Evolutionary conservation across 257 asterid genomes (phyloP), one percentile per base, ranked within the genome.

Genomic region (Primulina tabacum): DNA sequence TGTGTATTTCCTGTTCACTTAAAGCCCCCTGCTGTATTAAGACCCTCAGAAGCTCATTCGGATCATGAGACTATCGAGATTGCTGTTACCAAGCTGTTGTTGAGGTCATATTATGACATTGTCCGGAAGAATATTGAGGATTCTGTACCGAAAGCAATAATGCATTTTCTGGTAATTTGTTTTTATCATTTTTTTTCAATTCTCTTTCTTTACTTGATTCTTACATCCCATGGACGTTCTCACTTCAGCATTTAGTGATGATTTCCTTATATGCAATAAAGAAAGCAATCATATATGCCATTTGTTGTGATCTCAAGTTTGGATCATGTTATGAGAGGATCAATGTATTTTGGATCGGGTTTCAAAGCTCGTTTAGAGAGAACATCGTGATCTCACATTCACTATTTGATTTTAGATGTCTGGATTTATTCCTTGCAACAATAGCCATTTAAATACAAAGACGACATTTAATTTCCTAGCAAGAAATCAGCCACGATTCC

Each of bases 41-140:
- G 90, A 86, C 89, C 96, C 26, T 75, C 92, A 58, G 98, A 92
- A 67, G 76, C 84, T 56, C 85, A 87, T 68, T 81, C 96, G 52
- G 98, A 90, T 30, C 82, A 85, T 79, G 90, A 83, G 72, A 59
- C 83, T 60, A 69, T 83, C 62, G 98, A 90, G 82, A 92, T 92
- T 70, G 74, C 86, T 68, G 82, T 80, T 35, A 92, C 89, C 24
- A 89, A 88, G 73, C 77, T 85, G 80, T 75, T 92, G 60, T 57
- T 92, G 70, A 84, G 81, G 79, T 92, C 98, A 17, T 92, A 92
- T 75, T 92, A 90, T 80, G 91, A 87, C 72, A 88, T 92, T 68
- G 98, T 90, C 32, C 83, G 98, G 71, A 92, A 86, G 82, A 90
- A 83, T 73, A 71, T 86, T 72, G 88, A 90, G 82, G 98, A 92